phyloP scores from a whole-genome alignment of 2,329 filamentous ascomycete species.

The Pestalotiopsis sp. region DNA sequence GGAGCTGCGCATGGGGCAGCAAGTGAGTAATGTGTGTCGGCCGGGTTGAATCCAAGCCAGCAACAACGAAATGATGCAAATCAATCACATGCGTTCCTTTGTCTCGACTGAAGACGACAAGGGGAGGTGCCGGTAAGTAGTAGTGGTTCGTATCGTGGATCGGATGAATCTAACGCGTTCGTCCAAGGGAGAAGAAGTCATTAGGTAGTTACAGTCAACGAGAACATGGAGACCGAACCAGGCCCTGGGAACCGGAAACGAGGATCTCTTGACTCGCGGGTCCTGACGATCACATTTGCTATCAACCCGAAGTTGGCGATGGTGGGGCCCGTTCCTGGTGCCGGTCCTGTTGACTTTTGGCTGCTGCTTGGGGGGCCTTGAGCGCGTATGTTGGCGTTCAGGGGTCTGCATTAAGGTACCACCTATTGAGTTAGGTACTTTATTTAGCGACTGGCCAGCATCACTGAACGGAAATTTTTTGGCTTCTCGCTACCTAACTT shows the following conservation, averaged over 20 bases:
- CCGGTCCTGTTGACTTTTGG: neutral
- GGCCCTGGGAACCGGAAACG: neutral
- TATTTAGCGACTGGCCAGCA: neutral
- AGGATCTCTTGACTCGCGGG: constrained; percentile 2
- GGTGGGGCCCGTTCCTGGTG: neutral
- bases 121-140: neutral
- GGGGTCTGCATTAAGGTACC: neutral
- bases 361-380: neutral
- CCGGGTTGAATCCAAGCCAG: neutral
- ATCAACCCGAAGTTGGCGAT: neutral
- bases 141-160: neutral
- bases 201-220: neutral
- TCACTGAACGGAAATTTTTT: neutral
- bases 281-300: constrained; percentile 14
- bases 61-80: constrained; percentile 1
- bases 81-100: neutral
- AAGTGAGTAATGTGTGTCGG: neutral
- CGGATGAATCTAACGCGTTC: neutral
- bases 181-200: neutral
- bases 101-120: neutral
- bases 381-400: neutral
- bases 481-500: neutral
- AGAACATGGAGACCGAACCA: neutral
- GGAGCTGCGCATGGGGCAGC: constrained; percentile 1
- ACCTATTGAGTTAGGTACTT: neutral